Evolutionary conservation across 2,329 filamentous ascomycete species (phyloP).

Genomic region (Nemania sp.): DNA sequence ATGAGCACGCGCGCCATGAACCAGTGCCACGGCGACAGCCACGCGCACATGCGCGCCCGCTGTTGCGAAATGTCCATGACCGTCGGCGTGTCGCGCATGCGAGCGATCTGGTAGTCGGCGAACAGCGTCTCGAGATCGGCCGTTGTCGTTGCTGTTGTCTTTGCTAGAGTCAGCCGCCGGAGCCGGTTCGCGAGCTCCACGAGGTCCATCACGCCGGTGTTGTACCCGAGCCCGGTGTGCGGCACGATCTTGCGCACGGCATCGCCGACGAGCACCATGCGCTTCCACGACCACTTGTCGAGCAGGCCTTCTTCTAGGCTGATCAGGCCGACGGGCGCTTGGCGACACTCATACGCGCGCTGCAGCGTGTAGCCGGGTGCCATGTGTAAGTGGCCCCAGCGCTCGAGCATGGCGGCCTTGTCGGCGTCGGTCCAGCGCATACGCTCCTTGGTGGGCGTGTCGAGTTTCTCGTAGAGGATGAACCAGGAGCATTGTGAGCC

Average conservation of each 20-base stretch:
- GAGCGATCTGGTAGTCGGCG: conserved; percentile 27
- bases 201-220: conserved; percentile 36
- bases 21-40: conserved; percentile 24
- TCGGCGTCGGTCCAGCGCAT: conserved; percentile 36
- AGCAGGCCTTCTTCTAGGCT: conserved; percentile 41
- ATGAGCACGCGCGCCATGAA: conserved; percentile 25
- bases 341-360: conserved; percentile 31
- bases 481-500: conserved; percentile 25
- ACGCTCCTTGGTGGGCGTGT: conserved; percentile 32
- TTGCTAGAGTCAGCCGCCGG: conserved; percentile 24
- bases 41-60: conserved; percentile 15
- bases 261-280: conserved; percentile 42
- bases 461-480: conserved; percentile 35
- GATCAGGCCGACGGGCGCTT: conserved; percentile 28
- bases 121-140: conserved; percentile 25
- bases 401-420: conserved; percentile 29
- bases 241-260: conserved; percentile 42
- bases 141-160: conserved; percentile 19
- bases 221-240: conserved; percentile 39
- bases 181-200: conserved; percentile 35
- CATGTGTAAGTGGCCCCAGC: conserved; percentile 34
- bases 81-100: conserved; percentile 26
- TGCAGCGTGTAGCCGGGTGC: conserved; percentile 29
- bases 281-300: conserved; percentile 36
- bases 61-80: conserved; percentile 25